These are phyloP conservation scores for Chloris gayana DNA, from an alignment of 176 grass and related monocot genomes.

Conservation along the genomic window DNA sequence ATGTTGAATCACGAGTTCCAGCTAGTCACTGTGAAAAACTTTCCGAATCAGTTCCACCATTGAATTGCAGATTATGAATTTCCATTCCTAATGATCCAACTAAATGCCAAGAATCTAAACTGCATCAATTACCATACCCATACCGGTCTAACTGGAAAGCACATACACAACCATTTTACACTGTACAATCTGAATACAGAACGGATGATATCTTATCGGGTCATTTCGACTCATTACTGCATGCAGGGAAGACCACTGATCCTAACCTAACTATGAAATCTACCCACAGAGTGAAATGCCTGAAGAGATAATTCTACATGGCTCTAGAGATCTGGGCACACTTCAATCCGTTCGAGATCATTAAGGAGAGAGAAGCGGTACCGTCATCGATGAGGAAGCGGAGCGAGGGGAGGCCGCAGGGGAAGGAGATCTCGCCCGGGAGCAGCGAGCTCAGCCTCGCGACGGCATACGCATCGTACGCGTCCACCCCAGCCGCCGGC, in stretches of 20 bases:
- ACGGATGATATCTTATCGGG: background rate
- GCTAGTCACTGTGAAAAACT: no score
- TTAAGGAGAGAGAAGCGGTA: background rate
- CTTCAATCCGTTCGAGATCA: background rate
- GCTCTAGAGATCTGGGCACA: background rate
- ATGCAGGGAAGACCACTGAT: background rate
- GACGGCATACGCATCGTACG: constrained; percentile 49
- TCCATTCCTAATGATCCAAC: no score
- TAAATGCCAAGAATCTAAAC: no score
- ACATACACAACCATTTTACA: no score
- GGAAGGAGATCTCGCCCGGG: constrained; percentile 55
- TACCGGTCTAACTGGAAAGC: no score
- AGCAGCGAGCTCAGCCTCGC: constrained; percentile 45
- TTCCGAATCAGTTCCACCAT: no score
- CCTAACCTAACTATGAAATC: background rate
- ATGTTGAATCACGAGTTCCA: no score
- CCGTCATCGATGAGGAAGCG: constrained; percentile 84
- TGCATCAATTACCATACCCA: no score
- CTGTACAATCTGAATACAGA: background rate
- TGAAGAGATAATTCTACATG: background rate
- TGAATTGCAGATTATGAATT: no score
- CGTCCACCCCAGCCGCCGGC: constrained; percentile 5
- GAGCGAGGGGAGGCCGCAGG: constrained; percentile 77
- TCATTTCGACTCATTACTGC: background rate
- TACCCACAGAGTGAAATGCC: background rate